These are phyloP conservation scores for Hansenula lynferdii DNA, from an alignment of 1,139 yeast genomes.

Conservation along the genomic window DNA sequence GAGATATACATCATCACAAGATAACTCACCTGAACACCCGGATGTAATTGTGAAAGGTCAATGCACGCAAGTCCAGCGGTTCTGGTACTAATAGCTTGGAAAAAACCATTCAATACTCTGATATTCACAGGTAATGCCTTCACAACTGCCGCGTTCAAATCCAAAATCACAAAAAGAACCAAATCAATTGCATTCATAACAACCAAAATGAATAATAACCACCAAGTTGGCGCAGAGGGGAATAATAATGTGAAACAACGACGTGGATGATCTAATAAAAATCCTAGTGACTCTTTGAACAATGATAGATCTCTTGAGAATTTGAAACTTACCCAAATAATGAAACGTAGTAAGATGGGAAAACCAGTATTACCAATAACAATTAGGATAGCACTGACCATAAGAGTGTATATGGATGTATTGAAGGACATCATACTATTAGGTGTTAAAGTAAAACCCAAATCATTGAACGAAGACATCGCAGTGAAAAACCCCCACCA, in stretches of 20 bases:
- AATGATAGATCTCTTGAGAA: conserved; percentile 61
- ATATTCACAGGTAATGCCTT: conserved; percentile 55
- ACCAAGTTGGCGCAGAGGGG: conserved; percentile 94
- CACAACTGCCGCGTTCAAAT: conserved; percentile 48
- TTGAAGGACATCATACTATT: conserved; percentile 71
- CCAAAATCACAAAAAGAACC: conserved; percentile 73
- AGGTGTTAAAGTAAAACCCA: conserved; percentile 77
- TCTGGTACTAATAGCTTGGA: conserved; percentile 89
- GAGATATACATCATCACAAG: conserved; percentile 98
- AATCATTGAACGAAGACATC: conserved; percentile 73
- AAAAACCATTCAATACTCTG: conserved; percentile 74
- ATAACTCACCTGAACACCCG: conserved; percentile 91
- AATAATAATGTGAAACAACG: conserved; percentile 91
- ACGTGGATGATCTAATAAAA: conserved; percentile 90
- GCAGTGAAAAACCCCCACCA: conserved; percentile 95
- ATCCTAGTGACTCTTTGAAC: conserved; percentile 74
- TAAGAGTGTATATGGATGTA: conserved; percentile 56
- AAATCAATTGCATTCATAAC: conserved; percentile 73
- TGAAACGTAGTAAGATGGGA: conserved; percentile 72
- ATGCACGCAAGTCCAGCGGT: conserved; percentile 88
- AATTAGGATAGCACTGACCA: conserved; percentile 63
- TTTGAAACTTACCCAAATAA: conserved; percentile 76
- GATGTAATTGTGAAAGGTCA: conserved; percentile 65
- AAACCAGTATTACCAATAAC: conserved; percentile 93
- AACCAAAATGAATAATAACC: conserved; percentile 75